Percentiles rank a stretch among this genome's conserved stretches.
Evolutionary conservation across 768 basidiomycete species (phyloP).

Genomic region (Pisolithus microcarpus): DNA sequence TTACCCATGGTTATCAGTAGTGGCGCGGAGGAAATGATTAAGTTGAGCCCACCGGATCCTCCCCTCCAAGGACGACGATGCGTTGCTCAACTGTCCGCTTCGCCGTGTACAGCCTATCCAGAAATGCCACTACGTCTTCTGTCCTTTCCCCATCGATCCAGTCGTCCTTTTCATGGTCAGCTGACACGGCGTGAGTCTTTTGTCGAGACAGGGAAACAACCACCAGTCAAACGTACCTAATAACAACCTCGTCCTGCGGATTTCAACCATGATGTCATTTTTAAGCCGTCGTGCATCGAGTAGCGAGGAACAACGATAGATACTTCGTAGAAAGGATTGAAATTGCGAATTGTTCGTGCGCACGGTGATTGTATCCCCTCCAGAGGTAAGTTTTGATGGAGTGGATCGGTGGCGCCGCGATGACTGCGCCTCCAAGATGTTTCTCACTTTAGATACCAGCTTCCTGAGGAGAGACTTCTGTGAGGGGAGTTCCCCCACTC

Average conservation of each 20-base stretch:
- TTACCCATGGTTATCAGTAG: conserved; percentile 15
- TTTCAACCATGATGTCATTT: conserved; percentile 90
- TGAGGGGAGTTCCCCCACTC: neutral
- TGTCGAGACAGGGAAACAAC: neutral
- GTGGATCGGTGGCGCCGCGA: conserved; percentile 44
- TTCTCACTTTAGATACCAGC: conserved; percentile 81
- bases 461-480: conserved; percentile 39
- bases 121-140: conserved; percentile 78
- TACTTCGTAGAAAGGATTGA: conserved; percentile 84
- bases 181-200: conserved; percentile 29
- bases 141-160: conserved; percentile 84
- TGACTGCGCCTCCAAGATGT: conserved; percentile 73
- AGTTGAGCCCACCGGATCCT: conserved; percentile 43
- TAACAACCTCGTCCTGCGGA: conserved; percentile 67
- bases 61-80: conserved; percentile 68
- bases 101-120: conserved; percentile 84
- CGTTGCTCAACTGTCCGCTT: conserved; percentile 83
- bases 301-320: conserved; percentile 72
- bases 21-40: neutral
- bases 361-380: conserved; percentile 68
- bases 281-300: conserved; percentile 85
- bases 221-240: conserved; percentile 41
- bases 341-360: conserved; percentile 79
- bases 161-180: conserved; percentile 80
- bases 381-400: conserved; percentile 36